Base-by-base conservation (phyloP, 805 yeast genomes). In the Candida cerambycidarum region DNA sequence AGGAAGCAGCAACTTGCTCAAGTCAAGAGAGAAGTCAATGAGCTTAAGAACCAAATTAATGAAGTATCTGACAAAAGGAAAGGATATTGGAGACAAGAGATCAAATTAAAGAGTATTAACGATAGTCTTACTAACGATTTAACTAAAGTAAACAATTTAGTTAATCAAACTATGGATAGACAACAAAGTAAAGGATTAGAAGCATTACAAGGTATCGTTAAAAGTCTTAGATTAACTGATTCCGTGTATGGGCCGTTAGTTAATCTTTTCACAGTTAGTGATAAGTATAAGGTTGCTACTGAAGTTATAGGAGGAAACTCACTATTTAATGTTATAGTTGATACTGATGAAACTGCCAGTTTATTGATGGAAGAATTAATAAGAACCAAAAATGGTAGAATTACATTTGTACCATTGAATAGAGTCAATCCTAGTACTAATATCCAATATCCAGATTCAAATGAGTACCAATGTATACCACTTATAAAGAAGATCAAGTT, bases 261-360 rank as follows among this genome's bases (percentile, higher is more conserved):
- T 30, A 96, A 89, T 49, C 68, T 93, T 24, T 84, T 93, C 40
- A 75, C 75, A 43, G 92, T 88, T 3, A 84, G 84, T 50, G 89
- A 85, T 41, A 86, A 86, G 55, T 90, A 88, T 57, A 83, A 83
- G 56, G 76, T 82, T 1, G 96, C 97, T 1, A 87, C 83, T 1
- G 98, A 93, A 58, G 90, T 85, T 1, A 78, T 89, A 37, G 97
- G 95, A 16, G 97, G 97, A 1, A 82, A 79, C 46, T 77, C 95
- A 2, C 65, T 93, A 40, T 90, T 89, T 55, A 88, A 92, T 58
- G 80, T 92, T 23, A 93, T 93, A 17, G 98, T 92, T 11, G 96
- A 89, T 55, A 82, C 75, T 32, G 96, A 92, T 47, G 81, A 76
- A 40, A 87, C 95, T 2, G 98, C 97, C 0, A 73, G 88, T 9